Conservation (phyloP, 2,329 filamentous ascomycete genomes). For the Cercospora brassicicola region DNA sequence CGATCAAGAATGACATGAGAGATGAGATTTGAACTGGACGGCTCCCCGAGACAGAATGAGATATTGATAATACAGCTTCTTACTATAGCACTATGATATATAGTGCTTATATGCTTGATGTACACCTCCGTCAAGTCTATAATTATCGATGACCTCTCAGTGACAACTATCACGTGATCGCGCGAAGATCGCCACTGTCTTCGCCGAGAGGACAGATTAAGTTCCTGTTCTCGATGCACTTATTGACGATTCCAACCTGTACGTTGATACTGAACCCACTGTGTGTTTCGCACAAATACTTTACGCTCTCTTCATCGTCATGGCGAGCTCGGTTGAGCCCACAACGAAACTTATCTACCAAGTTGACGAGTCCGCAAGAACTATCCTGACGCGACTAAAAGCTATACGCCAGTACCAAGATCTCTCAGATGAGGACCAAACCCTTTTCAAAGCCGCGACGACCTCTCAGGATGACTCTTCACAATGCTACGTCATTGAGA, state of each 20-base stretch:
- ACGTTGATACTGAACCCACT: neutral
- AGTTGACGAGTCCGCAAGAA: conserved; percentile 11
- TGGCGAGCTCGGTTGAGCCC: neutral
- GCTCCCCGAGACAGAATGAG: neutral
- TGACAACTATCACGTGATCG: neutral
- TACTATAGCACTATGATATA: neutral
- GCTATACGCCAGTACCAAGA: conserved; percentile 3
- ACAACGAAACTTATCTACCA: conserved; percentile 7
- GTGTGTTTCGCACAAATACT: neutral
- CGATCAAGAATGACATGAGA: neutral
- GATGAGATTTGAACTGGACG: neutral
- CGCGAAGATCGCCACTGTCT: neutral
- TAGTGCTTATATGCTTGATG: neutral
- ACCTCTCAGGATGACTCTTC: neutral
- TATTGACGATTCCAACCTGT: neutral
- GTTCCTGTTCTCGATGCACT: neutral
- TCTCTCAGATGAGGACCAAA: neutral
- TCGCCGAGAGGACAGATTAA: neutral
- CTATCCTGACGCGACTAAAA: conserved; percentile 9
- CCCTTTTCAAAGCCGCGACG: conserved; percentile 6
- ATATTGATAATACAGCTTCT: neutral
- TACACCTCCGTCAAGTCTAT: neutral
- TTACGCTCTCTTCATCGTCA: neutral
- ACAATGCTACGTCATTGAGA: conserved; percentile 35
- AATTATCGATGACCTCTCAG: neutral